Conservation (phyloP, 2,329 filamentous ascomycete genomes). For the Coleophoma eucalyptorum region DNA sequence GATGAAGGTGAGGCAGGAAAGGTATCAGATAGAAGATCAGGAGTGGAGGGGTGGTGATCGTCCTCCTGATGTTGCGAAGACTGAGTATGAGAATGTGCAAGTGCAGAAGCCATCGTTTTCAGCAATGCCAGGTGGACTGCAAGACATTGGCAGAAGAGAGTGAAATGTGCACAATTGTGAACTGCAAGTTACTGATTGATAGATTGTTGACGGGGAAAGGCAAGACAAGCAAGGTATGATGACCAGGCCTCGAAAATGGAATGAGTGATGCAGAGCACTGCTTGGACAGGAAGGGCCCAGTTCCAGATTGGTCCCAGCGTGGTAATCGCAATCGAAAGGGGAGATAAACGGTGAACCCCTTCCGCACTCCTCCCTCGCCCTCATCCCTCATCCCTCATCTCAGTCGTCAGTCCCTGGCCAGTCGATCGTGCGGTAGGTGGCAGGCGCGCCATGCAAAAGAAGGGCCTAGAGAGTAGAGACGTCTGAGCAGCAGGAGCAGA, state of each 20-base stretch:
- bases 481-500: too few relatives aligned
- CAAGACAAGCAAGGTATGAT: neutral
- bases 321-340: too few relatives aligned
- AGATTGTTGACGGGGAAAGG: constrained; percentile 1
- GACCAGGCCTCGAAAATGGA: neutral
- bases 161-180: constrained; percentile 13
- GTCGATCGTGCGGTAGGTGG: too few relatives aligned
- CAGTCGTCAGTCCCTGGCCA: too few relatives aligned
- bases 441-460: too few relatives aligned
- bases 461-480: too few relatives aligned
- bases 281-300: neutral
- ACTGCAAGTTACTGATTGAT: constrained; percentile 11
- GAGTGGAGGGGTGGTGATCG: constrained; percentile 14
- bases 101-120: constrained; percentile 20
- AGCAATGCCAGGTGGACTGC: constrained; percentile 9
- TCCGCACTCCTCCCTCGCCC: too few relatives aligned
- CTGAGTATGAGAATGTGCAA: neutral
- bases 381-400: too few relatives aligned
- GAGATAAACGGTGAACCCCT: too few relatives aligned
- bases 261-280: too few relatives aligned
- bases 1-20: constrained; percentile 23
- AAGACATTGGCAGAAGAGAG: constrained; percentile 19
- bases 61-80: neutral
- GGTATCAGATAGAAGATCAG: constrained; percentile 21
- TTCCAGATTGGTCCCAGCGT: too few relatives aligned